Base-by-base conservation (phyloP, 257 asterid species). In the Solanum chmielewskii region DNA sequence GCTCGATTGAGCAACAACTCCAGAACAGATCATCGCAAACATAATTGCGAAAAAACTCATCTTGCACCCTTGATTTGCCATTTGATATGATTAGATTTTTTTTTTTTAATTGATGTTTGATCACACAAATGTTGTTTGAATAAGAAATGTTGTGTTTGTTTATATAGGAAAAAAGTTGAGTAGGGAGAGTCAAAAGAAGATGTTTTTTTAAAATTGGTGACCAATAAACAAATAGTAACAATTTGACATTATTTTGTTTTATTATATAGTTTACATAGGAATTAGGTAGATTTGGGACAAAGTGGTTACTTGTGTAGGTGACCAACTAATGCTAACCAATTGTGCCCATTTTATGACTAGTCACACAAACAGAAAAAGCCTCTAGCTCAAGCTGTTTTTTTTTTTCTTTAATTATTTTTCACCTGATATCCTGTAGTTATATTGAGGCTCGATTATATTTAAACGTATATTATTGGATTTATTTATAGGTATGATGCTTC, bases 1-100 rank as follows among this genome's bases (percentile, higher is more conserved):
- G 41, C 12, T 86, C 4, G 96, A 90, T 85, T 95, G 98, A 2
- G 97, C 95, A 12, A 18, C 68, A 56, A 85, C 91, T 2, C 93
- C 88, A 12, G 88, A 86, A 86, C 88, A 90, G 59, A 92, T 85
- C 88, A 89, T n/a, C 68, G 92, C 44, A 71, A 80, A 87, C 5
- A 92, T 87, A 64, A 92, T 87, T 37, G 92, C 44, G 82, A 87
- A 87, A 37, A 93, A 64, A 42, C 77, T 91, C 84, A 88, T 87
- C 86, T 87, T 88, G 83, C 2, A 73, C 31, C 88, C 68, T 74
- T 87, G 91, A 81, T 85, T 74, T 73, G 89, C 93, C 97, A 94
- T 94, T 87, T 5, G 47, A 56, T 39, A 33, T 33, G 25, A 23
- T 47, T 42, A 64, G 39, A 42, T 33, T 86, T 59, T 27, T 4